A percentile compares a stretch with the other conserved stretches of the same genome.
These are phyloP conservation scores for Achlya hypogyna DNA, from an alignment of 352 stramenopile genomes.

Conservation along the genomic window DNA sequence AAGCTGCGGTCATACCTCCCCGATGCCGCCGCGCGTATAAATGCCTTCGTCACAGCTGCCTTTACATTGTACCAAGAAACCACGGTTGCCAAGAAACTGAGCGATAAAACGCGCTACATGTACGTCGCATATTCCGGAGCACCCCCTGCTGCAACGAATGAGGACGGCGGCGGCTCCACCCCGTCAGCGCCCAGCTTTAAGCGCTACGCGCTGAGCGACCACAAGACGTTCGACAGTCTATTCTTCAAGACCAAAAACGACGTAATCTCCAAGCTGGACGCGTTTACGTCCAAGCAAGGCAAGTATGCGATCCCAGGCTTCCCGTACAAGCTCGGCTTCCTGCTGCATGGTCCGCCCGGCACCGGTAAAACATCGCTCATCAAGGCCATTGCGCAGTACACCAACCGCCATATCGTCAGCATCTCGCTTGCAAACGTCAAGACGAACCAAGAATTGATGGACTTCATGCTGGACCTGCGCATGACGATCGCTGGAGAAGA, in stretches of 20 bases:
- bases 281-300: constrained; percentile 54
- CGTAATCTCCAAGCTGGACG: constrained; percentile 60
- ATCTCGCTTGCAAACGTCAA: constrained; percentile 67
- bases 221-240: constrained; percentile 84
- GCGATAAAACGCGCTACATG: constrained; percentile 38
- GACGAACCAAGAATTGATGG: constrained; percentile 75
- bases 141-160: constrained; percentile 21
- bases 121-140: constrained; percentile 24
- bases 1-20: constrained; percentile 2
- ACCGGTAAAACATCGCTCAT: constrained; percentile 88
- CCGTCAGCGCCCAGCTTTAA: constrained; percentile 29
- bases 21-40: constrained; percentile 32
- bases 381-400: constrained; percentile 77
- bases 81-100: constrained; percentile 26
- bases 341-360: constrained; percentile 81
- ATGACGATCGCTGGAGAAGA: constrained; percentile 53
- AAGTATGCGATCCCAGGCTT: constrained; percentile 85
- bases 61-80: constrained; percentile 30
- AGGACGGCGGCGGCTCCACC: constrained; percentile 17
- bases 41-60: constrained; percentile 29
- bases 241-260: constrained; percentile 80
- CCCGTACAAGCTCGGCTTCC: constrained; percentile 80
- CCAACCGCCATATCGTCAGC: constrained; percentile 63
- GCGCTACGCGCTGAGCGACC: constrained; percentile 69
- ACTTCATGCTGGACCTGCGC: constrained; percentile 72